These are phyloP conservation scores for Cyamopsis tetragonoloba DNA, from an alignment of 306 rosid species.

Conservation along the genomic window DNA sequence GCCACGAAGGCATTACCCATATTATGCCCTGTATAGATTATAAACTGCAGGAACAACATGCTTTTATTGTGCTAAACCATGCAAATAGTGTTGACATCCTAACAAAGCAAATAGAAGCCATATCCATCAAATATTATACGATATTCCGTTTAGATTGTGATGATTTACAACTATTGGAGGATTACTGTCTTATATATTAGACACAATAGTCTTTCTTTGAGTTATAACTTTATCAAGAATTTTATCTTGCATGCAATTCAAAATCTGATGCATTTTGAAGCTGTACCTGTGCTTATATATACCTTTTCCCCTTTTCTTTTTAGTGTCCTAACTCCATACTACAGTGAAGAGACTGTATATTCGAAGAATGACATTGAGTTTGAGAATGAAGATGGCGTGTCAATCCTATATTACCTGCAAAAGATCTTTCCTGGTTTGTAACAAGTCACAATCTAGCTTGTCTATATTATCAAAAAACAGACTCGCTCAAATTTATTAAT, in stretches of 20 bases:
- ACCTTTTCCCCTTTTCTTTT: conserved; percentile 26
- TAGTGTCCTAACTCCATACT: conserved; percentile 97
- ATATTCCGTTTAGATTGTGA: conserved; percentile 6
- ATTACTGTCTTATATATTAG: not conserved
- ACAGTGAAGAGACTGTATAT: conserved; percentile 93
- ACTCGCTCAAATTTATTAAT: conserved; percentile 21
- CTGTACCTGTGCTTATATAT: conserved; percentile 5
- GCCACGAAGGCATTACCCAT: conserved; percentile 19
- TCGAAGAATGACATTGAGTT: conserved; percentile 89
- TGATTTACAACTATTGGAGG: conserved; percentile 6
- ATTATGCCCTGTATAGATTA: conserved; percentile 14
- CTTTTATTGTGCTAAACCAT: conserved; percentile 21
- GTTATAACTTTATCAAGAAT: not conserved
- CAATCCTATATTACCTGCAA: conserved; percentile 86
- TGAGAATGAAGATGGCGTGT: conserved; percentile 96
- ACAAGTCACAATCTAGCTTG: conserved; percentile 15
- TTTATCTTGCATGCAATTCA: conserved; percentile 3
- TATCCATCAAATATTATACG: conserved; percentile 9
- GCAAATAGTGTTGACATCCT: conserved; percentile 12
- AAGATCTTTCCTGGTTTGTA: conserved; percentile 93
- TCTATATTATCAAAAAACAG: conserved; percentile 1
- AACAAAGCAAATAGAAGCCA: conserved; percentile 4
- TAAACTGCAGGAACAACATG: conserved; percentile 21
- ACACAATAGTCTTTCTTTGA: not conserved
- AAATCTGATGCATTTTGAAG: conserved; percentile 19